Conservation (phyloP, 192 early-diverging fungal species). For the Entomortierella beljakovae region DNA sequence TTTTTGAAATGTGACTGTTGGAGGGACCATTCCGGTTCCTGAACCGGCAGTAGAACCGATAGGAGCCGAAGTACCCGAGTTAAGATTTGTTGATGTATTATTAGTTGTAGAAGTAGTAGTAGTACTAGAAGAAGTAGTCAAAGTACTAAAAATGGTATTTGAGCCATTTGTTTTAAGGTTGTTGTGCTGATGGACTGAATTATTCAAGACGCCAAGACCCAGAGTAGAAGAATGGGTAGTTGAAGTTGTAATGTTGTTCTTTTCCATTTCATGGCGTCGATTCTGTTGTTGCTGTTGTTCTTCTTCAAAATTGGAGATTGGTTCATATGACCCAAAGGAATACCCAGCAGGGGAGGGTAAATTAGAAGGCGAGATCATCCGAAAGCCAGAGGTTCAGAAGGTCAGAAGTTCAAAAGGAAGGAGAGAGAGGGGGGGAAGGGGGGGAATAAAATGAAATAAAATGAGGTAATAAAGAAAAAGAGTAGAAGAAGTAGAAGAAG, state of each 20-base stretch:
- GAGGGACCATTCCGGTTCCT: background rate
- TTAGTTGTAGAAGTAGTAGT: background rate
- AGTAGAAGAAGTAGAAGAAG: background rate
- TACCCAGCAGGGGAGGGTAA: constrained; percentile 47
- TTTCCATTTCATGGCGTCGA: too few relatives aligned
- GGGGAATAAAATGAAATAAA: background rate
- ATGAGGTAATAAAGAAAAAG: background rate
- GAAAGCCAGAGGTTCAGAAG: too few relatives aligned
- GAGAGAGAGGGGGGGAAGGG: background rate
- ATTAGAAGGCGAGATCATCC: constrained; percentile 49
- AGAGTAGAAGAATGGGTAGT: too few relatives aligned
- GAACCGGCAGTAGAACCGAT: background rate
- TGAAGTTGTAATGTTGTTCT: too few relatives aligned
- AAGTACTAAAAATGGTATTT: too few relatives aligned
- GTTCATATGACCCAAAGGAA: constrained; percentile 42
- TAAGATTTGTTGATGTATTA: background rate
- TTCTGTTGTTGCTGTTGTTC: background rate
- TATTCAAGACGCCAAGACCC: too few relatives aligned
- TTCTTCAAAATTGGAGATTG: background rate
- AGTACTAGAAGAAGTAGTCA: background rate
- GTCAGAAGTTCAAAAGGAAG: background rate
- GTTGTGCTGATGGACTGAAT: too few relatives aligned
- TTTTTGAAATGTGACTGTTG: constrained; percentile 8
- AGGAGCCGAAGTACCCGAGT: background rate
- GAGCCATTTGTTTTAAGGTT: too few relatives aligned